A percentile compares a stretch with the other conserved stretches of the same genome.
phyloP scores from a whole-genome alignment of 1,139 yeast species.

The Saccharomyces hybrid region DNA sequence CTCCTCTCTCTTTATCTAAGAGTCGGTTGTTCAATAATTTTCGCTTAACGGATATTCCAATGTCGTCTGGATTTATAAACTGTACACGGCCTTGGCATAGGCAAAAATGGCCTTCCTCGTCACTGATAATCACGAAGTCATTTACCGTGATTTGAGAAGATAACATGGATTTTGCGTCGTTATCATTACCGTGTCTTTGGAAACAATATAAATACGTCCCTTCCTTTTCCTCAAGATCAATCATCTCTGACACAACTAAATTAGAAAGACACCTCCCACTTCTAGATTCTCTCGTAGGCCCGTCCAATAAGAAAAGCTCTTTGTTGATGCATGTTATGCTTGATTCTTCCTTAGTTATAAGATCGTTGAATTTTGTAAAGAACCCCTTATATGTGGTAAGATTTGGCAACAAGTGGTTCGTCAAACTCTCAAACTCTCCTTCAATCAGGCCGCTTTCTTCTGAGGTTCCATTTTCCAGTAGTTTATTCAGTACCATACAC shows the following conservation, averaged over 20 bases:
- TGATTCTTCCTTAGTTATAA: conserved; percentile 70
- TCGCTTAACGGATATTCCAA: conserved; percentile 43
- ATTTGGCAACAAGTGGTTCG: conserved; percentile 42
- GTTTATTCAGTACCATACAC: conserved; percentile 64
- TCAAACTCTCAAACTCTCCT: conserved; percentile 41
- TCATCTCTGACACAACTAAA: conserved; percentile 35
- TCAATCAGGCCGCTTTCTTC: conserved; percentile 40
- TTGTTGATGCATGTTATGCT: conserved; percentile 45
- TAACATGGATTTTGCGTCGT: conserved; percentile 28
- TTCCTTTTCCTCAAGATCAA: conserved; percentile 28
- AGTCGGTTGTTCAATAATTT: conserved; percentile 41
- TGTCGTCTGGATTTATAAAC: conserved; percentile 33
- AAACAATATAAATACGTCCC: conserved; percentile 43
- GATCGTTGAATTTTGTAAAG: conserved; percentile 62
- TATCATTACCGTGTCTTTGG: conserved; percentile 28
- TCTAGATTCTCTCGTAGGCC: conserved; percentile 46
- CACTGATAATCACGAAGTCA: conserved; percentile 67
- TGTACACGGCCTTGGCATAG: conserved; percentile 56
- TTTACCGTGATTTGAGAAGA: conserved; percentile 41
- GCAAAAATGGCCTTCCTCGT: conserved; percentile 72
- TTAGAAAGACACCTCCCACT: conserved; percentile 53
- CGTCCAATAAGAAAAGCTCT: conserved; percentile 56
- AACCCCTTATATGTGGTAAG: conserved; percentile 36
- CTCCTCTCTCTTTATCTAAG: conserved; percentile 3
- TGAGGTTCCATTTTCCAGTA: conserved; percentile 49